phyloP scores from a whole-genome alignment of 1,284 basidiomycete species.

The Vanrija humicola region DNA sequence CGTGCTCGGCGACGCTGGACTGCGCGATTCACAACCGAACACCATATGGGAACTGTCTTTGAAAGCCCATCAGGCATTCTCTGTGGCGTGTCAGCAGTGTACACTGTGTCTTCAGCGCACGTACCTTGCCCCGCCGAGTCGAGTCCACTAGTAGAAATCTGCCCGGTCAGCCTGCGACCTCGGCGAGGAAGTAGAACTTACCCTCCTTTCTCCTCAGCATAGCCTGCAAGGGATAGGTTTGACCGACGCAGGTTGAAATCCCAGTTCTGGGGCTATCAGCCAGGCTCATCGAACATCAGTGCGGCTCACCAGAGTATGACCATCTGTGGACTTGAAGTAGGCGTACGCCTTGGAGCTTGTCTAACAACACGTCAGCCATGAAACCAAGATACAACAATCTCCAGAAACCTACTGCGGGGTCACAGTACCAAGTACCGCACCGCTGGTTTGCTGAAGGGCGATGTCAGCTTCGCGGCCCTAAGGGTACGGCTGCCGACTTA shows the following conservation, averaged over 20 bases:
- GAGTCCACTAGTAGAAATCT: conserved; percentile 89
- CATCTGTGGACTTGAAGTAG: conserved; percentile 98
- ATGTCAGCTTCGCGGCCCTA: not conserved
- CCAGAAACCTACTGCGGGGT: conserved; percentile 55
- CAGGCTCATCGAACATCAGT: no score
- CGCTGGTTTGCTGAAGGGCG: conserved; percentile 70
- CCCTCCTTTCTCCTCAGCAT: conserved; percentile 61
- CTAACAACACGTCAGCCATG: conserved; percentile 35
- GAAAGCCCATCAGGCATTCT: conserved; percentile 90
- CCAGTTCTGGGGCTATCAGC: conserved; percentile 56
- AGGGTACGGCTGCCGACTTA: conserved; percentile 12
- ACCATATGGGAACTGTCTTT: conserved; percentile 96
- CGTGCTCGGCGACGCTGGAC: conserved; percentile 33
- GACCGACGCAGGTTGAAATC: conserved; percentile 78
- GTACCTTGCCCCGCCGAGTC: conserved; percentile 77
- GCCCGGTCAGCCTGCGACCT: not conserved
- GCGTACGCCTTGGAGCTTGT: conserved; percentile 50
- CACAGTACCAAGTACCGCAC: conserved; percentile 91
- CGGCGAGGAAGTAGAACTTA: conserved; percentile 37
- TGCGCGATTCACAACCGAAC: conserved; percentile 81
- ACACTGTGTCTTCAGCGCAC: not conserved
- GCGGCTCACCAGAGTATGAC: conserved; percentile 63
- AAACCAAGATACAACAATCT: not conserved
- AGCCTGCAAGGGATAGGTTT: conserved; percentile 67
- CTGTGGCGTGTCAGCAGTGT: conserved; percentile 22